Percentiles rank a stretch among this genome's conserved stretches.
Conservation (phyloP, 2,329 filamentous ascomycete genomes). For the Cladophialophora chaetospira region DNA sequence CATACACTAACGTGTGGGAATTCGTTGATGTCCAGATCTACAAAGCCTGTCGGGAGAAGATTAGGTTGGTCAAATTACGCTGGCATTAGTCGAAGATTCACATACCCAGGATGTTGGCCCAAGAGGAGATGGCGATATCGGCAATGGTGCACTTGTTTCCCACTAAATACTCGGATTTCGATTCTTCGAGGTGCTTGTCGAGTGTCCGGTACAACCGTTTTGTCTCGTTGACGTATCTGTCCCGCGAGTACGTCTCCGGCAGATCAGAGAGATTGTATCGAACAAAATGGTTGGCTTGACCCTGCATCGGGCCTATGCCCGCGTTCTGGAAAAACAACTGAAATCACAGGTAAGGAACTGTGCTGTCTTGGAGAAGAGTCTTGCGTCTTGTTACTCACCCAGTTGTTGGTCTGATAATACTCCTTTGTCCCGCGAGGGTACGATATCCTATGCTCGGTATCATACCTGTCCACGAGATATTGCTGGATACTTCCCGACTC, state of each 20-base stretch:
- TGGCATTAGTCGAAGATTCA: neutral
- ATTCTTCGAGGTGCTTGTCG: conserved; percentile 65
- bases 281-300: conserved; percentile 79
- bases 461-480: conserved; percentile 82
- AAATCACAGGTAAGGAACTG: neutral
- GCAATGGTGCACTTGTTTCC: conserved; percentile 54
- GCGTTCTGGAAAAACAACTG: conserved; percentile 56
- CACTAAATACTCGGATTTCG: conserved; percentile 53
- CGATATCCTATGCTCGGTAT: conserved; percentile 77
- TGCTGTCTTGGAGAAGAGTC: too few relatives aligned
- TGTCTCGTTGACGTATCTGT: conserved; percentile 80
- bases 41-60: conserved; percentile 6
- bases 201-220: conserved; percentile 75
- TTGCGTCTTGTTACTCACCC: conserved; percentile 59
- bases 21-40: conserved; percentile 22
- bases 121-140: conserved; percentile 57
- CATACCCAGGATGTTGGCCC: neutral
- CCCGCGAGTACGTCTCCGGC: conserved; percentile 76
- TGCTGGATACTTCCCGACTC: conserved; percentile 82
- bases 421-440: conserved; percentile 73
- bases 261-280: conserved; percentile 62
- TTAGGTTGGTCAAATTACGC: neutral
- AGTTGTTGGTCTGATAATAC: conserved; percentile 76
- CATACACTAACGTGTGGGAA: conserved; percentile 29
- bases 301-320: conserved; percentile 79